Evolutionary conservation across 495 filamentous ascomycete genomes (phyloP).

Genomic region (Podospora comata): DNA sequence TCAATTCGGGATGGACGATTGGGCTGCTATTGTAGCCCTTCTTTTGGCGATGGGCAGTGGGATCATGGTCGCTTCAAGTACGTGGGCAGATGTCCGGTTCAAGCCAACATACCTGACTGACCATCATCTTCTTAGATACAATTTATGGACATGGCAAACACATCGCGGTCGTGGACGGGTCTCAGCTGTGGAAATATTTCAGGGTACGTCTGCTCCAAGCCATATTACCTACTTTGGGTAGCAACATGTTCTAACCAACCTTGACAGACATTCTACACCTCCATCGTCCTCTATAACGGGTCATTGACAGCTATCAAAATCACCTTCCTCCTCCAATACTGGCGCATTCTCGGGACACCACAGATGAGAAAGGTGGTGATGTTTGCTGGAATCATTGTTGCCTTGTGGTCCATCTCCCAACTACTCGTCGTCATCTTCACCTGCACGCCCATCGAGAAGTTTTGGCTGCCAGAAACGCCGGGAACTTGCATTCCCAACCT

Average conservation of each 20-base stretch:
- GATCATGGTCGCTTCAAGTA: constrained; percentile 24
- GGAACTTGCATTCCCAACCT: constrained; percentile 46
- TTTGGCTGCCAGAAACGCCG: constrained; percentile 36
- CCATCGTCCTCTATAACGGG: constrained; percentile 44
- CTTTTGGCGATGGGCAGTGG: constrained; percentile 29
- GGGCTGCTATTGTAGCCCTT: constrained; percentile 28
- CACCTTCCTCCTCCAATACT: constrained; percentile 44
- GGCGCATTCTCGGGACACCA: constrained; percentile 36
- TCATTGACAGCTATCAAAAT: constrained; percentile 42
- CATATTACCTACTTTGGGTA: not conserved
- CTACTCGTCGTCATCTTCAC: constrained; percentile 41
- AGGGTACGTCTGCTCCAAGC: constrained; percentile 14
- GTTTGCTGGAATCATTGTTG: constrained; percentile 33
- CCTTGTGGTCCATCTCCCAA: constrained; percentile 40
- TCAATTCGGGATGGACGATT: constrained; percentile 46
- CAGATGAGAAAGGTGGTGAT: constrained; percentile 31
- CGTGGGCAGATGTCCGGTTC: not conserved
- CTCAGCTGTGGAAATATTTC: constrained; percentile 24
- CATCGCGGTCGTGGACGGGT: constrained; percentile 15
- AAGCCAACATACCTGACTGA: not conserved
- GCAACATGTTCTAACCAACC: constrained; percentile 6
- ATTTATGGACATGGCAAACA: constrained; percentile 29
- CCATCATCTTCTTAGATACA: constrained; percentile 17
- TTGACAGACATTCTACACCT: constrained; percentile 39
- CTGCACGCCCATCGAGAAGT: constrained; percentile 34